Base-by-base conservation (phyloP, 805 yeast species). In the Hanseniaspora clermontiae region DNA sequence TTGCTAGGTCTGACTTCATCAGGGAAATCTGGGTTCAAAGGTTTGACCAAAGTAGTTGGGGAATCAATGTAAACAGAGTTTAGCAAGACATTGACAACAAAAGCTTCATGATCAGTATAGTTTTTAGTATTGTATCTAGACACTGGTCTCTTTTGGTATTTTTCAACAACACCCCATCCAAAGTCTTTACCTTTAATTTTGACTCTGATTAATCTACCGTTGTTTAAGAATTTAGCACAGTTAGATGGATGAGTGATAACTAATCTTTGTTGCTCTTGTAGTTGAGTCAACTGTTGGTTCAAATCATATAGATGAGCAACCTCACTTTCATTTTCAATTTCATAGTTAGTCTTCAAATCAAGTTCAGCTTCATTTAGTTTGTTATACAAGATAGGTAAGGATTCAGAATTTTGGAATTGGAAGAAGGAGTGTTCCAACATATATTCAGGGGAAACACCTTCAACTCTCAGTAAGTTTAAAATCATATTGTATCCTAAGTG, bases 401-500 rank as follows among this genome's bases (percentile, higher is more conserved):
- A 80, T 15, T 91, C 80, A 10, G 91, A 87, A 66, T 87, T 91
- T 68, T 93, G 99, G 68, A 90, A 95, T 70, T 93, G 99, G 72
- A 74, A 93, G 66, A 93, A 93, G 1, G 98, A 91, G 63, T 84
- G 79, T 67, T 89, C 95, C 61, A 93, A 76, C 97, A 93, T 90
- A 61, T 85, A 93, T 68, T 93, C 98, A 0, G 99, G 97, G 1
- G 97, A 89, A 56, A 93, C 87, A 59, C 98, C 98, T 71, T 93
- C 98, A 15, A 93, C 98, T 66, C 98, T 81, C 84, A 93, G 81
- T 68, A 93, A 76, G 68, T 93, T 93, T 70, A 93, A 77, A 64
- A 90, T 87, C 99, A 93, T 93, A 68, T 93, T 93, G 70, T 93
- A 93, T 27, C 97, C 97, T 60, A 93, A 74, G 68, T 93, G 98